Evolutionary conservation across 148 eudicot species (phyloP), one percentile per base, ranked within the genome.

Genomic region (Pharnaceum exiguum): DNA sequence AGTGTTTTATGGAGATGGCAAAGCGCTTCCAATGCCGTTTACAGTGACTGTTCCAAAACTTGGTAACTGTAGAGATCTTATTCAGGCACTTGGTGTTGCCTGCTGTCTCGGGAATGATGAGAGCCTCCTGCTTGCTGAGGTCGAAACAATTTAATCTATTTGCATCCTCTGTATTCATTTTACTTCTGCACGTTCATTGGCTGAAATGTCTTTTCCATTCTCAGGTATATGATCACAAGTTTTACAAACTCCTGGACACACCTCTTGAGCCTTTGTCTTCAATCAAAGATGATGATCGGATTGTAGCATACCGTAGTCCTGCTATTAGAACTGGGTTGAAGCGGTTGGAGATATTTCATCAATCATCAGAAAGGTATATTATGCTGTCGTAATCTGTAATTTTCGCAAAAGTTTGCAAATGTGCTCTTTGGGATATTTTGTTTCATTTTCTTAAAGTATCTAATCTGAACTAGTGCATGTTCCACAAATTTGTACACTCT

Each of bases 91-190:
- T 65, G 73, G 72, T 53, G 65, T 59, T 65, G 91, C 77, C 32
- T 94, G 95, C 66, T 84, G 91, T 69, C 71, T 94, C 69, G 71
- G 70, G 53, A 57, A 35, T 77, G 87, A 89, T 71, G 99, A 94
- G 77, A 71, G 61, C 60, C 79, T 94, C 59, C 77, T 94, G 45
- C 95, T 94, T 77, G 99, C 99, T 15, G 96, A 94, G 99, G 99
- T 89, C 65, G 31, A 51, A 21, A 5, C 28, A 36, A 53, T 59
- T 12, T 51, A 42, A 16, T 16, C 18, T n/a, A 5, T 57, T 23
- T 19, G 9, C 37, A 24, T 40, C 18, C 1, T 55, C 37, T 63
- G 25, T 16, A 38, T 58, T 35, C 44, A 38, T 30, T 29, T 12
- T 10, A 42, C 19, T 55, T 30, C 33, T 37, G 57, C 11, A 25